Conservation (phyloP, 805 yeast species). For the Hanseniaspora occidentalis region DNA sequence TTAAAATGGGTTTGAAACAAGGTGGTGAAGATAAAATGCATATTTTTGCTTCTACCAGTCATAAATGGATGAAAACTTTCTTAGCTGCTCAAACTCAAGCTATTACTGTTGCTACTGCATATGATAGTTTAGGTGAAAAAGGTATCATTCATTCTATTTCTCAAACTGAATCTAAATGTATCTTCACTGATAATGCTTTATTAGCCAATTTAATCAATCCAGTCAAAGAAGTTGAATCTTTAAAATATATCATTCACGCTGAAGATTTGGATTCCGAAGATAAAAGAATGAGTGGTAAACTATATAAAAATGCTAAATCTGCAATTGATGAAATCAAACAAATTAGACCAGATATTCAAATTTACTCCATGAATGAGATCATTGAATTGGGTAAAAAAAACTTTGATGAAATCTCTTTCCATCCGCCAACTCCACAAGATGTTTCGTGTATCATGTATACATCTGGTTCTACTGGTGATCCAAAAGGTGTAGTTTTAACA, state of each 20-base stretch:
- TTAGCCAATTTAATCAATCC: conserved; percentile 60
- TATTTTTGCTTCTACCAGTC: conserved; percentile 79
- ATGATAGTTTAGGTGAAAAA: conserved; percentile 84
- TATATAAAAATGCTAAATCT: conserved; percentile 42
- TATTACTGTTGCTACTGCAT: conserved; percentile 88
- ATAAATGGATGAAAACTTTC: conserved; percentile 81
- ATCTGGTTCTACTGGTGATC: conserved; percentile 68
- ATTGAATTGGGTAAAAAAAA: conserved; percentile 47
- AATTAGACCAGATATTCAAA: conserved; percentile 64
- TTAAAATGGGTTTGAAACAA: conserved; percentile 59
- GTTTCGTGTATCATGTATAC: conserved; percentile 59
- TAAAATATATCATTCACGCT: conserved; percentile 61
- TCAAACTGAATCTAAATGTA: conserved; percentile 66
- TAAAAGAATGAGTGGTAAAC: conserved; percentile 47
- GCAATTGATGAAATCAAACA: conserved; percentile 49
- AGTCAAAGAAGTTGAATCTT: conserved; percentile 43
- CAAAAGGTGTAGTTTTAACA: conserved; percentile 62
- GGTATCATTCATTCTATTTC: conserved; percentile 78
- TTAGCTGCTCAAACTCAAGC: conserved; percentile 66
- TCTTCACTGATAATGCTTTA: conserved; percentile 75
- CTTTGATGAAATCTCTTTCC: conserved; percentile 28
- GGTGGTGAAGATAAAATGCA: conserved; percentile 52
- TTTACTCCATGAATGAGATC: conserved; percentile 55
- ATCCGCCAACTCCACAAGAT: conserved; percentile 36
- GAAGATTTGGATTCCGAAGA: conserved; percentile 51